Evolutionary conservation across 73 alveolate species (phyloP).

Genomic region (Paramecium pentaurelia): DNA sequence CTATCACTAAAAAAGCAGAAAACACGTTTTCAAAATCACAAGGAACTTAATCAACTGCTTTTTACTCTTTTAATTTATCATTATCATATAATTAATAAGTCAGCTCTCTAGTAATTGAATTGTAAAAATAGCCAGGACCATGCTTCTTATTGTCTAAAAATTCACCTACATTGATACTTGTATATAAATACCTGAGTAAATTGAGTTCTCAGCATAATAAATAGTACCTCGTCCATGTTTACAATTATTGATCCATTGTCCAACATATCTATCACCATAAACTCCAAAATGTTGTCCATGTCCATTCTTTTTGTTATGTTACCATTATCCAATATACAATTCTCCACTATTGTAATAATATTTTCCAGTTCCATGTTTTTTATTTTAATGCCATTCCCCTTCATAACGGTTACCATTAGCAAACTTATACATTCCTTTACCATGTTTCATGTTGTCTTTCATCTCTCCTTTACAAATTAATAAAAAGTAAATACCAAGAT

Average conservation of each 20-base stretch:
- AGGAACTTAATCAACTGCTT: neutral
- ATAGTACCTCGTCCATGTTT: constrained; percentile 4
- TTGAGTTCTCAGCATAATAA: neutral
- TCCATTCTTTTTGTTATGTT: constrained; percentile 2
- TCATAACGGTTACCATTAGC: constrained; percentile 47
- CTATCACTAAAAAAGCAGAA: neutral
- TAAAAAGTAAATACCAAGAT: neutral
- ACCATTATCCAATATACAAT: constrained; percentile 7
- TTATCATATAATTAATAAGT: constrained; percentile 18
- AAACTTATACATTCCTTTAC: constrained; percentile 14
- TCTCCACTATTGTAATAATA: constrained; percentile 21
- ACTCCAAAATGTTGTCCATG: neutral
- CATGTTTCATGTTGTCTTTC: neutral
- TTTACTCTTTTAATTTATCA: neutral
- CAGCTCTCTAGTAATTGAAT: neutral
- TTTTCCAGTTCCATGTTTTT: constrained; percentile 41
- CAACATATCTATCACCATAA: constrained; percentile 4
- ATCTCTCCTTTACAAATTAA: constrained; percentile 11
- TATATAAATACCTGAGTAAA: neutral
- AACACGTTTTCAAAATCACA: neutral
- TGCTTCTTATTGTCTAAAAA: neutral
- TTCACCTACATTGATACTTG: neutral
- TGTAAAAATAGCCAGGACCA: constrained; percentile 11
- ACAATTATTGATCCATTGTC: neutral
- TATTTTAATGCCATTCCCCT: neutral